Evolutionary conservation across 805 yeast species (phyloP), one percentile per base, ranked within the genome.

Genomic region (Zygoascus biomembranicola): DNA sequence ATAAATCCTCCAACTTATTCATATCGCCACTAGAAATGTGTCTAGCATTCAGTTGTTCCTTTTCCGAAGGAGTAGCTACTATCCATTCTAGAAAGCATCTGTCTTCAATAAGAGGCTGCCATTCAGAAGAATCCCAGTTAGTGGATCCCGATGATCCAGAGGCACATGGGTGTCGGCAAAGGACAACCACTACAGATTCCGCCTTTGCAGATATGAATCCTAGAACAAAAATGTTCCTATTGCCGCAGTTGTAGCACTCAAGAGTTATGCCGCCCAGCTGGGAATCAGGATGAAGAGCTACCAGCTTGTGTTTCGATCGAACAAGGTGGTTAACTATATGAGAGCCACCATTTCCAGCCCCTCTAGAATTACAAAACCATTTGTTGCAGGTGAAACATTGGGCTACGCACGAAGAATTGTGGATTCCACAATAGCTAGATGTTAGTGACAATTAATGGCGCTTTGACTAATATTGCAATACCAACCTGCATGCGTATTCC

Each of bases 201-300:
- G 83, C 79, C 63, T 87, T 87, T 3, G 97, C 96, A 26, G 90
- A 78, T 14, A 90, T 94, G 68, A 84, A 89, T 0, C 97, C 97
- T 41, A 90, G 72, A 26, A 84, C 74, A 61, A 90, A 90, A 2
- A 82, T 85, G 61, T 90, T 90, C 55, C 75, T 80, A 64, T 78
- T 80, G 32, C 96, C 96, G 72, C 97, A 90, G 63, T 83, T 84
- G 70, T 90, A 90, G 71, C 97, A 90, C 67, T 90, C 97, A 54
- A 90, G 71, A 1, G 82, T 77, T 5, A 90, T 84, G 52, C 86
- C 96, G n/a, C 97, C 97, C 26, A 90, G 73, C 56, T 87, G 90
- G 1, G 90, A 83, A 26, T 85, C 85, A 39, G 82, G 82, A 66
- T 90, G 96, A 47, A 89, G 75, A 1, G 85, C 75, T 2, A 90